phyloP scores from a whole-genome alignment of 805 yeast genomes.

The Blastobotrys mokoenaii region DNA sequence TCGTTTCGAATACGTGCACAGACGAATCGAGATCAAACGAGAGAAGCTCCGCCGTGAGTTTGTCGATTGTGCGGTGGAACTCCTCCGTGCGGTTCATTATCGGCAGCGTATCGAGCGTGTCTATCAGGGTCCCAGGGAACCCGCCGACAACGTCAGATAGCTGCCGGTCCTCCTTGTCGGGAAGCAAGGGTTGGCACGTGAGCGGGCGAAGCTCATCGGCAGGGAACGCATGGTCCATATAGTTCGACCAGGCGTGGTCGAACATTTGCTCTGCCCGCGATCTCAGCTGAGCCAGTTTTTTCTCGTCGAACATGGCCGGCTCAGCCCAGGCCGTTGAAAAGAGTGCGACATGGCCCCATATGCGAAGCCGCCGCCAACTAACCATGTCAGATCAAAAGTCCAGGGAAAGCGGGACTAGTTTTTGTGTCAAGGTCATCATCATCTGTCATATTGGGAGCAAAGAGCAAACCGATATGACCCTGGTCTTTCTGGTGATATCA shows the following conservation, averaged over 20 bases:
- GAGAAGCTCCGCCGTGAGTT: constrained; percentile 31
- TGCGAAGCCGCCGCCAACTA: no score
- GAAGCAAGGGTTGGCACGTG: constrained; percentile 54
- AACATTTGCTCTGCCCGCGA: constrained; percentile 35
- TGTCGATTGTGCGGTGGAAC: constrained; percentile 39
- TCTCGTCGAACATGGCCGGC: no score
- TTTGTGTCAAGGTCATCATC: no score
- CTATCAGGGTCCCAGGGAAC: constrained; percentile 68
- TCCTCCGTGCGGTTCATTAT: constrained; percentile 55
- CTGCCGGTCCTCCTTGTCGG: constrained; percentile 43
- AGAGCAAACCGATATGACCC: no score
- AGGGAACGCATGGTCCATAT: constrained; percentile 66
- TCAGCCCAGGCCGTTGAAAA: no score
- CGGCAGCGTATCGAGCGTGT: constrained; percentile 70
- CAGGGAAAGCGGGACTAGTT: no score
- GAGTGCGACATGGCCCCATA: no score
- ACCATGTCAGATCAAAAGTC: no score
- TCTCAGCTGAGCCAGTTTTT: no score
- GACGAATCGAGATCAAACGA: constrained; percentile 56
- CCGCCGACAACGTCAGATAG: constrained; percentile 84
- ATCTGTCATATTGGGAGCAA: no score
- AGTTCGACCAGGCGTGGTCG: constrained; percentile 66
- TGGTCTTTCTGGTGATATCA: no score
- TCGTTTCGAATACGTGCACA: constrained; percentile 82
- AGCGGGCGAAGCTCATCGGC: constrained; percentile 70